Evolutionary conservation across 2,329 filamentous ascomycete genomes (phyloP), one percentile per base, ranked within the genome.

Genomic region (Macrophomina phaseolina): DNA sequence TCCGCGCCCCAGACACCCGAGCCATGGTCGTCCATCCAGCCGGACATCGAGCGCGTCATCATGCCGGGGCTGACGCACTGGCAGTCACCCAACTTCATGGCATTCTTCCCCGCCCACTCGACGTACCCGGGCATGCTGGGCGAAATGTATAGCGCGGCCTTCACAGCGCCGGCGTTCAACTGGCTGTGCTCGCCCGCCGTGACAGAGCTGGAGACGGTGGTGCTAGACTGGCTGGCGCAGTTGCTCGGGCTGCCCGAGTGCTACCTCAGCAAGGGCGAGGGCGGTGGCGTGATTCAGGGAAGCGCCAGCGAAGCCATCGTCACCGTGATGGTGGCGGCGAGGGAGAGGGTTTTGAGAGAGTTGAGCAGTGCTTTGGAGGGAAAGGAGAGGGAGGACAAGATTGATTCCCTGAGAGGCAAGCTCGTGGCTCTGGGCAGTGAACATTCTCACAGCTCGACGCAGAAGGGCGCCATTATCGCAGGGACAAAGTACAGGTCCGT

Each of bases 41-140:
- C 87, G 67, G 94, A 98, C 76, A 89, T 98, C 62, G 90, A 94
- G 72, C 81, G 85, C 52, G 92, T 95, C 76, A 97, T 98, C 75
- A 88, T 97, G 76, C 94, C 94, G 0, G 94, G 94, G 5, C 84
- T 98, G 65, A 97, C 94, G 0, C 94, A 97, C 80, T 98, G 94
- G 93, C 90, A 97, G 77, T 92, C 90, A 2, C 94, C 93, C 16
- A 93, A 94, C 75, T 98, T 97, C 84, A 92, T 97, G 87, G 94
- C 94, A 52, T 98, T 96, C 84, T 98, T 95, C 80, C 91, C 94
- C 1, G 92, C 92, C 60, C 89, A 88, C 30, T 89, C 90, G 64
- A 92, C 90, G 42, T 97, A 90, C 76, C 93, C 94, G 0, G 87
- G 89, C 34, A 94, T 97, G 78, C 85, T 98, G 11, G 94, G 93